phyloP scores from a whole-genome alignment of 2,329 filamentous ascomycete genomes.

The Trichoderma sp. region DNA sequence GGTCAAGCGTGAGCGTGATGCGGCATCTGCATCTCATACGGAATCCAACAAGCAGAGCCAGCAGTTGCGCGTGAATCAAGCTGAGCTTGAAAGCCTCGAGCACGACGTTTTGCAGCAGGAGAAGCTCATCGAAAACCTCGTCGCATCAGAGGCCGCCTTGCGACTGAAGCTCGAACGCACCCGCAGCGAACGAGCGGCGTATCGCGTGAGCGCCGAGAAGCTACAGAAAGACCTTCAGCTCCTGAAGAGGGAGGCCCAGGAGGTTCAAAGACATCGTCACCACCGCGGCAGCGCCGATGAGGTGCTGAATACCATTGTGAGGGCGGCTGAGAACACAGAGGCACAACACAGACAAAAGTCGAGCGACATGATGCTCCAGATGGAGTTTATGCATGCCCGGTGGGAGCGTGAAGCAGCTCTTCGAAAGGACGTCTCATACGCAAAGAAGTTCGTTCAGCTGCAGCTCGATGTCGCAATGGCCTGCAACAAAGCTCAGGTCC shows the following conservation, averaged over 20 bases:
- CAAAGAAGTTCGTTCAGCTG: slow-evolving; percentile 80
- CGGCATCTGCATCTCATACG: slow-evolving; percentile 35
- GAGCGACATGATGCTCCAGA: slow-evolving; percentile 81
- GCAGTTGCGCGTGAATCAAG: slow-evolving; percentile 63
- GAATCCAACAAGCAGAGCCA: slow-evolving; percentile 56
- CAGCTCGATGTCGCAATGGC: slow-evolving; percentile 82
- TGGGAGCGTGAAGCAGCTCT: slow-evolving; percentile 79
- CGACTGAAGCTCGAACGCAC: slow-evolving; percentile 69
- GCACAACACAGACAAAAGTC: slow-evolving; percentile 73
- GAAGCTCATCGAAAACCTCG: slow-evolving; percentile 59
- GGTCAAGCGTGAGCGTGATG: slow-evolving; percentile 49
- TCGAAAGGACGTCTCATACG: slow-evolving; percentile 77
- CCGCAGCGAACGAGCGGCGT: slow-evolving; percentile 64
- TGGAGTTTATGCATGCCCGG: slow-evolving; percentile 83
- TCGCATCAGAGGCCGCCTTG: slow-evolving; percentile 59
- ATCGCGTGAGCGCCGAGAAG: slow-evolving; percentile 56
- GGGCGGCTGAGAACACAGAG: slow-evolving; percentile 62
- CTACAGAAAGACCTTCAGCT: slow-evolving; percentile 53
- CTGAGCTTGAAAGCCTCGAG: slow-evolving; percentile 68
- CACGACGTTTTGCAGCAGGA: slow-evolving; percentile 71
- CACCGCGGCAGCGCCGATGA: slow-evolving; percentile 34
- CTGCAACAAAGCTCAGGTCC: slow-evolving; percentile 91
- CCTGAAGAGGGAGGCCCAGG: slow-evolving; percentile 39
- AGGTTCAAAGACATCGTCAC: slow-evolving; percentile 28
- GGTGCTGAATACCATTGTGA: slow-evolving; percentile 60